Percentiles rank a stretch among this genome's conserved stretches.
These are phyloP conservation scores for Rhinocladiella mackenziei DNA, from an alignment of 2,329 filamentous ascomycete species.

Conservation along the genomic window DNA sequence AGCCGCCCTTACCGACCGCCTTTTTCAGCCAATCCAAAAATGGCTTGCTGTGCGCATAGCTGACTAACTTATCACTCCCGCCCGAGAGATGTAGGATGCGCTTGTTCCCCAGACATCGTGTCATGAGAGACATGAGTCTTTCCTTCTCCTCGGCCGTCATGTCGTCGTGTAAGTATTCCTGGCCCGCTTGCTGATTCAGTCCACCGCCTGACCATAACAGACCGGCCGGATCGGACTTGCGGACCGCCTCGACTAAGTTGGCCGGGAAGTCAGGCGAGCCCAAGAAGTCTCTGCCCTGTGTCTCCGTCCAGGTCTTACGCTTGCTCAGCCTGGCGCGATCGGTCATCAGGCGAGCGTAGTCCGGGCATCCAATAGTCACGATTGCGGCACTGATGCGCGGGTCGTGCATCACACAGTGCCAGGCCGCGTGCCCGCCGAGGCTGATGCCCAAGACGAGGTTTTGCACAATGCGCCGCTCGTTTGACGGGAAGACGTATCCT, in stretches of 20 bases:
- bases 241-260: constrained; percentile 60
- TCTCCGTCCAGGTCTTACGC: constrained; percentile 55
- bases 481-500: constrained; percentile 64
- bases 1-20: constrained; percentile 39
- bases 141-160: constrained; percentile 43
- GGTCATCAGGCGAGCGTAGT: constrained; percentile 75
- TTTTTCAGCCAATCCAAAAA: constrained; percentile 57
- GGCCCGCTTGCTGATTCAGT: constrained; percentile 30
- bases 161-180: constrained; percentile 34
- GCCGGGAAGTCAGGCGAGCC: constrained; percentile 74
- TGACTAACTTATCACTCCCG: constrained; percentile 57
- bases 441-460: constrained; percentile 79
- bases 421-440: constrained; percentile 80
- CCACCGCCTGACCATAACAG: constrained; percentile 50
- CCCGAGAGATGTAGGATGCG: constrained; percentile 53
- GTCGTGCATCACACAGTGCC: constrained; percentile 77
- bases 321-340: constrained; percentile 72
- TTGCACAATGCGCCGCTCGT: constrained; percentile 47
- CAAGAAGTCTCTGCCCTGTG: constrained; percentile 61
- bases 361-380: constrained; percentile 81
- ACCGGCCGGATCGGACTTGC: constrained; percentile 68
- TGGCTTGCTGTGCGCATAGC: constrained; percentile 53
- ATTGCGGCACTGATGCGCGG: constrained; percentile 73
- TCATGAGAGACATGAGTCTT: constrained; percentile 42
- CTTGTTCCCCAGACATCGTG: constrained; percentile 47